phyloP scores from a whole-genome alignment of 495 filamentous ascomycete genomes.

The Apiosordaria backusii region DNA sequence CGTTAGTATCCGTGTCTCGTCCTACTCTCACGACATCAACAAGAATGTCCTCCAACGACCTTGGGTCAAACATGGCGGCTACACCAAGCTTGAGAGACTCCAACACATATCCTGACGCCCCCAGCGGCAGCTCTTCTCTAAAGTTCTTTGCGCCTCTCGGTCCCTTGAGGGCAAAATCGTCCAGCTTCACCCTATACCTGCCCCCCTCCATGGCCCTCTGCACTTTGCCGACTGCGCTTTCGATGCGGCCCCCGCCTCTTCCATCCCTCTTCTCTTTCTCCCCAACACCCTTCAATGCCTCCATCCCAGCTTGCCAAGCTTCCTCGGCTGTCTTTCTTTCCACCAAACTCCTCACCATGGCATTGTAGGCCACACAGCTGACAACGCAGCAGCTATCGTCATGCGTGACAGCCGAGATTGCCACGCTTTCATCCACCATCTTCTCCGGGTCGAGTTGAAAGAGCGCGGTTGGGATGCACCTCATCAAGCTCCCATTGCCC shows the following conservation, averaged over 20 bases:
- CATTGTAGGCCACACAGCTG: slow-evolving; percentile 27
- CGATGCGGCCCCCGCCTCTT: not conserved
- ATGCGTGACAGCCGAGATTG: slow-evolving; percentile 26
- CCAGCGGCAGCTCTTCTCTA: slow-evolving; percentile 17
- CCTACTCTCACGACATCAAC: slow-evolving; percentile 34
- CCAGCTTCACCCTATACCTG: slow-evolving; percentile 13
- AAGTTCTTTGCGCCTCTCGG: slow-evolving; percentile 20
- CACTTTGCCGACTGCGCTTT: slow-evolving; percentile 16
- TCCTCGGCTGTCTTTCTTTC: slow-evolving; percentile 17
- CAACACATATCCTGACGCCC: slow-evolving; percentile 26
- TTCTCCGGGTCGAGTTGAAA: slow-evolving; percentile 15
- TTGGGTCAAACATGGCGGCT: slow-evolving; percentile 29
- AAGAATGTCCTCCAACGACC: slow-evolving; percentile 30
- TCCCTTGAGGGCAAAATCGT: slow-evolving; percentile 28
- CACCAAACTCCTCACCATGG: slow-evolving; percentile 22
- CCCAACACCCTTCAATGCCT: slow-evolving; percentile 2
- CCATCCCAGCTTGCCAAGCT: slow-evolving; percentile 21
- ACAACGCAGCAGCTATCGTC: slow-evolving; percentile 22
- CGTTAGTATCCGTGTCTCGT: slow-evolving; percentile 34
- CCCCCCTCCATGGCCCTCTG: slow-evolving; percentile 16
- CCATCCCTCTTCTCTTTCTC: not conserved
- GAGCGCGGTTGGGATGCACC: slow-evolving; percentile 29
- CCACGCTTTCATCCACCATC: slow-evolving; percentile 12
- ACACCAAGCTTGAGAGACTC: slow-evolving; percentile 30
- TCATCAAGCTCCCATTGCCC: slow-evolving; percentile 31